Percentiles rank a stretch among this genome's conserved stretches.
These are phyloP conservation scores for Ganoderma meredithae DNA, from an alignment of 1,284 basidiomycete species.

Conservation along the genomic window DNA sequence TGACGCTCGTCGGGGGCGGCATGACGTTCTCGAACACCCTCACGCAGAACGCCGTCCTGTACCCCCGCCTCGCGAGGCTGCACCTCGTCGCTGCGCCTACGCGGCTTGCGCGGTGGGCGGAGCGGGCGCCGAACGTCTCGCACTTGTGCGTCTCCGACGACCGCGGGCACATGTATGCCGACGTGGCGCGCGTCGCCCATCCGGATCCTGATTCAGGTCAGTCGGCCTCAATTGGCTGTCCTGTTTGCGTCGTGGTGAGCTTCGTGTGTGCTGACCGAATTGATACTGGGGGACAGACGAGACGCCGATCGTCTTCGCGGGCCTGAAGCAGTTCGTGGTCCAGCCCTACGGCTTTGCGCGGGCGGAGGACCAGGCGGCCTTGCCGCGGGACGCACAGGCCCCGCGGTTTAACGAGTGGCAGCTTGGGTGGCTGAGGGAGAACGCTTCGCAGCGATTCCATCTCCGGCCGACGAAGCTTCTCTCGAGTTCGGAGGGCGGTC, in stretches of 20 bases:
- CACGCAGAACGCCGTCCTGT: neutral
- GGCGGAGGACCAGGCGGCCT: neutral
- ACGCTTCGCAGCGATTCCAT: slow-evolving; percentile 3
- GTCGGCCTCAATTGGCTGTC: neutral
- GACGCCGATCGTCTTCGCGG: neutral
- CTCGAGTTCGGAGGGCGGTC: neutral
- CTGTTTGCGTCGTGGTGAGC: neutral
- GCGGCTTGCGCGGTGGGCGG: slow-evolving; percentile 2
- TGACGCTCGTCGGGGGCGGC: slow-evolving; percentile 12
- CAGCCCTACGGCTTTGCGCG: slow-evolving; percentile 10
- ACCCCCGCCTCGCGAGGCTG: slow-evolving; percentile 6
- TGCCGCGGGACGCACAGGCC: slow-evolving; percentile 1
- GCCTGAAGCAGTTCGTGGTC: slow-evolving; percentile 10
- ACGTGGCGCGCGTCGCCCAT: slow-evolving; percentile 3
- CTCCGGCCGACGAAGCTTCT: slow-evolving; percentile 9
- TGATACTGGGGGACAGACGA: neutral
- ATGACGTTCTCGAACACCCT: slow-evolving; percentile 10
- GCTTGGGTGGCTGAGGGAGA: slow-evolving; percentile 1
- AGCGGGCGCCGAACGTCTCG: slow-evolving; percentile 11
- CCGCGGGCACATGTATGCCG: slow-evolving; percentile 4
- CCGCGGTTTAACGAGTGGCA: slow-evolving; percentile 5
- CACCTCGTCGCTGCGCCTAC: neutral
- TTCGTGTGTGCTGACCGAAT: neutral
- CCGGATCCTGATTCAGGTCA: neutral
- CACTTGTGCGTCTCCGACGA: slow-evolving; percentile 10